Conservation (phyloP, 2,329 filamentous ascomycete species). For the Allantophomopsis cytisporea region DNA sequence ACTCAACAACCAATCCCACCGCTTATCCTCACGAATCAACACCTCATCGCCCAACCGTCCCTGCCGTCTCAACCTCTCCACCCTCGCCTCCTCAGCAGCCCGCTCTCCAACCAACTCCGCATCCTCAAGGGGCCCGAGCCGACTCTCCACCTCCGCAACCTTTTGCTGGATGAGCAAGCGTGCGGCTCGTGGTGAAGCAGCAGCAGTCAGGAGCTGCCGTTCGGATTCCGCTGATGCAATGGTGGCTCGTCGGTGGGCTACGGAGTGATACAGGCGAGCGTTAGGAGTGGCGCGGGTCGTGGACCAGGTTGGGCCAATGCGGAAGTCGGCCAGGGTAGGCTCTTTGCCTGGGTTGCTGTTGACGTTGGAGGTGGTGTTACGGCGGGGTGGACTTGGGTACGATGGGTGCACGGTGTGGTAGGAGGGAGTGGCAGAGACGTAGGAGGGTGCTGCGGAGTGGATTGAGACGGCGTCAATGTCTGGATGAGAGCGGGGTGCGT, state of each 20-base stretch:
- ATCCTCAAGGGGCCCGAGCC: slow-evolving; percentile 41
- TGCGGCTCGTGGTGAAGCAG: slow-evolving; percentile 1
- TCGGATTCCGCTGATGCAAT: slow-evolving; percentile 22
- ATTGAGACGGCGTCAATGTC: slow-evolving; percentile 58
- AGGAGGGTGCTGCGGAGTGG: slow-evolving; percentile 54
- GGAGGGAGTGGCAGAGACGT: slow-evolving; percentile 52
- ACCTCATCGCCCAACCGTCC: slow-evolving; percentile 28
- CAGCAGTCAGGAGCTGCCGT: slow-evolving; percentile 10
- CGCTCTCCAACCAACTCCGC: slow-evolving; percentile 54
- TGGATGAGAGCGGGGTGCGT: slow-evolving; percentile 14
- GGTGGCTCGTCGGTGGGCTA: slow-evolving; percentile 46
- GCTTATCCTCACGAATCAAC: slow-evolving; percentile 39
- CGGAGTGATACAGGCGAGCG: slow-evolving; percentile 46
- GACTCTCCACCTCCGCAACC: slow-evolving; percentile 4
- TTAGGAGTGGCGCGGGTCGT: slow-evolving; percentile 37
- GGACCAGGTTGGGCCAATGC: slow-evolving; percentile 41
- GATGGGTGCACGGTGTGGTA: slow-evolving; percentile 39
- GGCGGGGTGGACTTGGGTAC: slow-evolving; percentile 5
- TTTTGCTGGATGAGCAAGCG: slow-evolving; percentile 14
- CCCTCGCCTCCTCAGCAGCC: slow-evolving; percentile 41
- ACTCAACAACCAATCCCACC: slow-evolving; percentile 50
- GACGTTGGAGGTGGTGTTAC: slow-evolving; percentile 4
- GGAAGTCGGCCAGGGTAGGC: slow-evolving; percentile 36
- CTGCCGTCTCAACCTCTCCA: slow-evolving; percentile 43
- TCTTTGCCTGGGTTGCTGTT: slow-evolving; percentile 18